Percentiles rank a stretch among this genome's conserved stretches.
phyloP scores from a whole-genome alignment of 106 monocot species.

The Vanilla planifolia region DNA sequence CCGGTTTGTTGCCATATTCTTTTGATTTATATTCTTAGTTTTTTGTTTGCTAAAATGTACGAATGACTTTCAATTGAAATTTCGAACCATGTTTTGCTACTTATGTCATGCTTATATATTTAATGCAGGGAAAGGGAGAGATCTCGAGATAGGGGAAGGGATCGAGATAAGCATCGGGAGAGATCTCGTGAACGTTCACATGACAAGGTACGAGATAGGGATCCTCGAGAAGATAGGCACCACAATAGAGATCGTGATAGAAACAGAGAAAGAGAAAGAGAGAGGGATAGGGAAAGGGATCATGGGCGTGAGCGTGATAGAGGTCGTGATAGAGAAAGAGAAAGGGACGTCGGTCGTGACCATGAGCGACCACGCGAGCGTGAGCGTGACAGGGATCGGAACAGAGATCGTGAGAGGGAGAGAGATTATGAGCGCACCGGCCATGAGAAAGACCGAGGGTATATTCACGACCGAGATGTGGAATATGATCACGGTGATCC shows the following conservation, averaged over 20 bases:
- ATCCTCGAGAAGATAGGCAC: slow-evolving; percentile 37
- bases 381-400: slow-evolving; percentile 30
- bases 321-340: slow-evolving; percentile 44
- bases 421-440: slow-evolving; percentile 25
- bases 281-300: slow-evolving; percentile 31
- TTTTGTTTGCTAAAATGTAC: background rate
- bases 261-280: slow-evolving; percentile 31
- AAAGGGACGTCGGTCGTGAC: slow-evolving; percentile 32
- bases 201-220: slow-evolving; percentile 40
- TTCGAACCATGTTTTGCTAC: background rate
- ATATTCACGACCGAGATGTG: slow-evolving; percentile 30
- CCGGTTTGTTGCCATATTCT: slow-evolving; percentile 18
- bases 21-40: background rate
- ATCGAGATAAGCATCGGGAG: slow-evolving; percentile 41
- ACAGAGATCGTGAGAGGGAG: slow-evolving; percentile 18
- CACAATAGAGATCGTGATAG: slow-evolving; percentile 31
- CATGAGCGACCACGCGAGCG: slow-evolving; percentile 20
- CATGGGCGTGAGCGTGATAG: slow-evolving; percentile 22
- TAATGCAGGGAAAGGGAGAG: slow-evolving; percentile 51
- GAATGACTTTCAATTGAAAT: background rate
- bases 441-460: slow-evolving; percentile 30
- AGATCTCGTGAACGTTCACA: slow-evolving; percentile 32
- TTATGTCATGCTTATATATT: background rate
- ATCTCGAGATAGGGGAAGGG: slow-evolving; percentile 57
- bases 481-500: slow-evolving; percentile 24